phyloP scores from a whole-genome alignment of 768 basidiomycete species.

The Xerocomellus amylosporus region DNA sequence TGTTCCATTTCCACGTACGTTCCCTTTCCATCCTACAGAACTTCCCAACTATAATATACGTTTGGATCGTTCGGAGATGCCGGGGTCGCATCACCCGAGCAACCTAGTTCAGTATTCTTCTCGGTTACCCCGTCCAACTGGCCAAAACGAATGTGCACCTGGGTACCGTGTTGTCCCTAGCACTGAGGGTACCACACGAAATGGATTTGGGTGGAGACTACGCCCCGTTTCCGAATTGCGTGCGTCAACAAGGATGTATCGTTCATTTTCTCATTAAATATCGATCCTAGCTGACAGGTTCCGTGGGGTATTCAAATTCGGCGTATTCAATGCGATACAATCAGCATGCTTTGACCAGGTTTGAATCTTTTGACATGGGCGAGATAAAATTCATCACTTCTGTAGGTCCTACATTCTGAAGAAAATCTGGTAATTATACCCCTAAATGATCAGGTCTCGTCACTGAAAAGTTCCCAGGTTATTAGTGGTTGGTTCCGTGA shows the following conservation, averaged over 20 bases:
- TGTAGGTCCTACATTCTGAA: conserved; percentile 54
- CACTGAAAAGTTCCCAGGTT: conserved; percentile 44
- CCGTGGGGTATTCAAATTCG: conserved; percentile 80
- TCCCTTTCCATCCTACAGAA: conserved; percentile 5
- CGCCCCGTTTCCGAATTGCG: conserved; percentile 72
- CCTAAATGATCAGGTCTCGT: neutral
- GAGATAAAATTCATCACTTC: neutral
- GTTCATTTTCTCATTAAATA: conserved; percentile 4
- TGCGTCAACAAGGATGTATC: conserved; percentile 31
- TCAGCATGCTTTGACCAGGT: conserved; percentile 79
- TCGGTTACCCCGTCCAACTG: neutral
- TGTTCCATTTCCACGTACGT: neutral
- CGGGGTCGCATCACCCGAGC: neutral
- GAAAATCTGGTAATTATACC: conserved; percentile 57
- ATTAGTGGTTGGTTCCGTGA: conserved; percentile 54
- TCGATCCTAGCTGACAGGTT: conserved; percentile 67
- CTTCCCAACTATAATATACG: neutral
- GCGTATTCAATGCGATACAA: conserved; percentile 90
- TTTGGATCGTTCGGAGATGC: neutral
- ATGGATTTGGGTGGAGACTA: conserved; percentile 48
- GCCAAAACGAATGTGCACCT: neutral
- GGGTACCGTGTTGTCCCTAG: neutral
- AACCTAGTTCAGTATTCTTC: neutral
- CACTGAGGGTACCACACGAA: conserved; percentile 28
- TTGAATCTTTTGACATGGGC: conserved; percentile 1